Evolutionary conservation across 805 yeast species (phyloP).

Genomic region (Grigorovia humatica): DNA sequence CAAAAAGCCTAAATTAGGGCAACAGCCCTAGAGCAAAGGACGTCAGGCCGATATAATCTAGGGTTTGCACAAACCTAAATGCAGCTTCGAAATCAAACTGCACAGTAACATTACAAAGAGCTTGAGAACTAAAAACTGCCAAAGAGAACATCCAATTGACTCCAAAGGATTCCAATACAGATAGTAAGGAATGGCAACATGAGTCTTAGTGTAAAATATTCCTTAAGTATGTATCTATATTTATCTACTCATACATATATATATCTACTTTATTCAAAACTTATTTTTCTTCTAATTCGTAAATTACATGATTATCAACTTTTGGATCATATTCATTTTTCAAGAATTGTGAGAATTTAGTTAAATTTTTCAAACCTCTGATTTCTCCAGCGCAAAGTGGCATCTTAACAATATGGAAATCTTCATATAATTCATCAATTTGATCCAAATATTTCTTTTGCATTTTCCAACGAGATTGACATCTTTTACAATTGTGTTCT

Average conservation of each 20-base stretch:
- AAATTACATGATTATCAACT: constrained; percentile 34
- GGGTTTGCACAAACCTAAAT: background rate
- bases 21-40: too few species aligned
- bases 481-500: constrained; percentile 72
- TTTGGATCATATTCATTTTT: constrained; percentile 67
- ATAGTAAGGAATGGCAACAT: too few species aligned
- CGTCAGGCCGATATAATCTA: background rate
- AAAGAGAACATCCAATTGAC: too few species aligned
- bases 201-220: too few species aligned
- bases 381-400: constrained; percentile 93
- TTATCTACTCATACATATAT: background rate
- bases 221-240: too few species aligned
- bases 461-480: constrained; percentile 89
- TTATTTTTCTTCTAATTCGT: constrained; percentile 27
- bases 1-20: too few species aligned
- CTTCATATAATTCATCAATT: constrained; percentile 93
- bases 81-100: too few species aligned
- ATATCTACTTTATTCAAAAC: background rate
- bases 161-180: too few species aligned
- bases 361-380: constrained; percentile 81
- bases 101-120: too few species aligned
- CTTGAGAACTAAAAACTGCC: too few species aligned
- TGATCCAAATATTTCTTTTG: constrained; percentile 91
- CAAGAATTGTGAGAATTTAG: constrained; percentile 72
- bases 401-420: constrained; percentile 90